Evolutionary conservation across 2,329 filamentous ascomycete genomes (phyloP).

Genomic region (Emmonsiellopsis sp.): DNA sequence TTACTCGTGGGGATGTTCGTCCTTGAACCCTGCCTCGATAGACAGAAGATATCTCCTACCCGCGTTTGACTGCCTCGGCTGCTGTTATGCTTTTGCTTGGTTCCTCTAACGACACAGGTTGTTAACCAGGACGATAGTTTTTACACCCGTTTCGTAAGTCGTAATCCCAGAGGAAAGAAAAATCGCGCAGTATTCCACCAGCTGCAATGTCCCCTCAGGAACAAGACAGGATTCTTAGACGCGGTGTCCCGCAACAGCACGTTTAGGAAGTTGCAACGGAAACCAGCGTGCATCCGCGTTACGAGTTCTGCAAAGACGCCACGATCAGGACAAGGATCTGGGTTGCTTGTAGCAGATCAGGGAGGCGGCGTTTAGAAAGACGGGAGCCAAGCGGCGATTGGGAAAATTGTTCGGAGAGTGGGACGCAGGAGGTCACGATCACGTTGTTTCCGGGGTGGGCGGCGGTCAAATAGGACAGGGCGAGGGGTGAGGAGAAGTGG

Average conservation of each 20-base stretch:
- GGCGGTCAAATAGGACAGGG: not conserved
- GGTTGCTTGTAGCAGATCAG: not conserved
- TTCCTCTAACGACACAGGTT: not conserved
- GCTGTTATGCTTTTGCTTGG: not conserved
- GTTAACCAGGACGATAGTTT: not conserved
- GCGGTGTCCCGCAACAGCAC: not conserved
- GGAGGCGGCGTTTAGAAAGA: not conserved
- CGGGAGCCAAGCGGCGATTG: not conserved
- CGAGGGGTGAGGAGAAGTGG: slow-evolving; percentile 1
- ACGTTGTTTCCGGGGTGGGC: slow-evolving; percentile 1
- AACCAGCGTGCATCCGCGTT: not conserved
- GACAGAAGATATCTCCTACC: not conserved
- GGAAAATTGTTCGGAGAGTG: not conserved
- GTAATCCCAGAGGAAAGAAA: not conserved
- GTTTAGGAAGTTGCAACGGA: not conserved
- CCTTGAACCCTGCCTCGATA: not conserved
- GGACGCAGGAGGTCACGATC: slow-evolving; percentile 1
- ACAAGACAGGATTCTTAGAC: not conserved
- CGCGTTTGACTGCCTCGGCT: not conserved
- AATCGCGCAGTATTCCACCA: not conserved
- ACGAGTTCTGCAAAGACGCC: not conserved
- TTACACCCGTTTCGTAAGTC: not conserved
- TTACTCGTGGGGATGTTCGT: not conserved
- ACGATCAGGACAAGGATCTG: slow-evolving; percentile 1
- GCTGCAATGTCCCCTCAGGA: not conserved